These are phyloP conservation scores for Marvania coccoides DNA, from an alignment of 139 green algal species.

Conservation along the genomic window DNA sequence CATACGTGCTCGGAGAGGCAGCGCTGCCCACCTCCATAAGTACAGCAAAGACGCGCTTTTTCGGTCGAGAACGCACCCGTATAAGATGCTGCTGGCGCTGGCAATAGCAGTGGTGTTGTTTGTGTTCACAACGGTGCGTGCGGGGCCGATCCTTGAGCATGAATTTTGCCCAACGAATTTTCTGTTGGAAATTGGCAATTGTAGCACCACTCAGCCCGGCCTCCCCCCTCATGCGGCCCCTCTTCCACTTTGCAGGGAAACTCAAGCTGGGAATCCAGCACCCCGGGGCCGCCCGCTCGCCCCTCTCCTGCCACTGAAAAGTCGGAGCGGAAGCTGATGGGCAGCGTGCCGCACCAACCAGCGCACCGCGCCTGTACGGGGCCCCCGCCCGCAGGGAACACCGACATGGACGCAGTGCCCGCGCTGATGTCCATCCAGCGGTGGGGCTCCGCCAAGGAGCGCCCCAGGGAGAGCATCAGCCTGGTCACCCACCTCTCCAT, in stretches of 20 bases:
- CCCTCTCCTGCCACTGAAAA: not conserved
- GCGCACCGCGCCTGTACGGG: not conserved
- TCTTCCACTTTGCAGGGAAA: not conserved
- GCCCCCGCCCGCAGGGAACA: not conserved
- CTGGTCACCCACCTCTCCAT: conserved; percentile 6
- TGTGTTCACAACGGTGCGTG: not conserved
- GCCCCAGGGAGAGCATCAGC: not conserved
- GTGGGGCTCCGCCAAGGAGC: conserved; percentile 1
- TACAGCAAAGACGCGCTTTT: too few species aligned
- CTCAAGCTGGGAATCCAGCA: not conserved
- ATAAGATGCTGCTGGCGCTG: not conserved
- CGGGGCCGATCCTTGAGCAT: too few species aligned
- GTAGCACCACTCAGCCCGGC: too few species aligned
- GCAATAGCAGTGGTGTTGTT: not conserved
- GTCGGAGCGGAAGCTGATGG: not conserved
- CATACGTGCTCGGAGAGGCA: not conserved
- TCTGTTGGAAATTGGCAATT: too few species aligned
- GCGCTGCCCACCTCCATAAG: too few species aligned
- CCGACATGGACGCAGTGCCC: not conserved
- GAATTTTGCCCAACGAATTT: too few species aligned
- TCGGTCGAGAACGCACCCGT: too few species aligned
- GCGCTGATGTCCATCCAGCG: not conserved
- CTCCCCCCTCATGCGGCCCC: too few species aligned
- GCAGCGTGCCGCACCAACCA: not conserved
- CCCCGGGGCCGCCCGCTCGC: not conserved